Conservation (phyloP, 805 yeast genomes). For the Myxozyma geophila region DNA sequence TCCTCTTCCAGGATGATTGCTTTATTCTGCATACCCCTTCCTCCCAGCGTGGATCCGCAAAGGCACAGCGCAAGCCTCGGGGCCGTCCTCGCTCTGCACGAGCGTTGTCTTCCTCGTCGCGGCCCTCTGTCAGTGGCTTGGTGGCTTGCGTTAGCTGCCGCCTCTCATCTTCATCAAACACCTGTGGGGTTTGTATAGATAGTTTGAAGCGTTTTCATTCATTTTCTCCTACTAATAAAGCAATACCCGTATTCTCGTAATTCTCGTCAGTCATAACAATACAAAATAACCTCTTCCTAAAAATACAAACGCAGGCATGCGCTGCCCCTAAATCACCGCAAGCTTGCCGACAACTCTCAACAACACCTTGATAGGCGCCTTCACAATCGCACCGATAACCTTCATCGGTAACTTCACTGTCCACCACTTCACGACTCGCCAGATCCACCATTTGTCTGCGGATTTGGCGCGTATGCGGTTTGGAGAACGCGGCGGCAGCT, state of each 20-base stretch:
- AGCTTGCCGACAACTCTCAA: constrained; percentile 6
- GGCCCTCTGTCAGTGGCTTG: neutral
- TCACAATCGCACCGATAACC: neutral
- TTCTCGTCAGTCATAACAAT: neutral
- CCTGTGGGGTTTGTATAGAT: neutral
- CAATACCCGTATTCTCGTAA: no score
- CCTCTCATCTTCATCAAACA: neutral
- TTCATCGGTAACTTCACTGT: constrained; percentile 1
- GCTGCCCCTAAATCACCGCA: neutral
- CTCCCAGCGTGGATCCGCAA: no score
- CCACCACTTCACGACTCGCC: constrained; percentile 3
- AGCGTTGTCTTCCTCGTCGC: neutral
- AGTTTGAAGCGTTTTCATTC: neutral
- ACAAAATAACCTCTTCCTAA: no score
- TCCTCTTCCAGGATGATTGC: no score
- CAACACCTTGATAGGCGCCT: constrained; percentile 7
- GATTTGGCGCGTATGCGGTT: neutral
- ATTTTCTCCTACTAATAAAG: no score
- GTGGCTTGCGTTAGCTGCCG: constrained; percentile 7
- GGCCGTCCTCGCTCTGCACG: neutral
- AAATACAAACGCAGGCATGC: neutral
- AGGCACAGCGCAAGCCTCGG: no score
- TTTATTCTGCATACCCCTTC: no score
- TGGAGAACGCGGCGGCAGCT: neutral
- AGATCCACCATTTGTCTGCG: neutral